Evolutionary conservation across 306 rosid species (phyloP).

Genomic region (Dryas alaskensis): DNA sequence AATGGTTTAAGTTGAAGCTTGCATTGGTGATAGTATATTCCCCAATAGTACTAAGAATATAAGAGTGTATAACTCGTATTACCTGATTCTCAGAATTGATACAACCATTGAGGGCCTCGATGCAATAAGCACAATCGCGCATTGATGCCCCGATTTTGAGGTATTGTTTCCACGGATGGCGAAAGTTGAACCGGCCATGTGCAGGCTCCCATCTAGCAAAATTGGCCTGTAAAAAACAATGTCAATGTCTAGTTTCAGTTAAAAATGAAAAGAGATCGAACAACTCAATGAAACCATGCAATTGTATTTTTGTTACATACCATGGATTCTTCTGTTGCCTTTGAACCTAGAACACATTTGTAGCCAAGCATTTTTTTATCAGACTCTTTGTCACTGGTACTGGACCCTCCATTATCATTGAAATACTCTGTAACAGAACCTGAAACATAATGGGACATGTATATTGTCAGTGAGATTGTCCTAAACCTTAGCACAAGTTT

Average conservation of each 20-base stretch:
- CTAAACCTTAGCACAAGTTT: not conserved
- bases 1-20: not conserved
- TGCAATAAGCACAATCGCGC: conserved; percentile 72
- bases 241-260: not conserved
- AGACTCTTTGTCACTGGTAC: conserved; percentile 29
- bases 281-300: not conserved
- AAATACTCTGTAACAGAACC: conserved; percentile 57
- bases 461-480: not conserved
- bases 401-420: conserved; percentile 11
- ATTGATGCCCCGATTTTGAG: conserved; percentile 65
- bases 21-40: not conserved
- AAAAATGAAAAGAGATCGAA: not conserved
- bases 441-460: conserved; percentile 24
- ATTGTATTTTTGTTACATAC: conserved; percentile 30
- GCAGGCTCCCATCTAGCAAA: conserved; percentile 91
- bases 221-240: conserved; percentile 53
- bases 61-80: not conserved
- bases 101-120: conserved; percentile 77
- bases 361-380: conserved; percentile 46
- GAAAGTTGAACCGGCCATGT: conserved; percentile 70
- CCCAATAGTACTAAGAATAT: not conserved
- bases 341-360: conserved; percentile 63
- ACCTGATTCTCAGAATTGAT: conserved; percentile 60
- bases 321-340: conserved; percentile 67
- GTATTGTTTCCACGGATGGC: conserved; percentile 89